Evolutionary conservation across 1,139 yeast genomes (phyloP).

Genomic region (Ogataea hybrid): DNA sequence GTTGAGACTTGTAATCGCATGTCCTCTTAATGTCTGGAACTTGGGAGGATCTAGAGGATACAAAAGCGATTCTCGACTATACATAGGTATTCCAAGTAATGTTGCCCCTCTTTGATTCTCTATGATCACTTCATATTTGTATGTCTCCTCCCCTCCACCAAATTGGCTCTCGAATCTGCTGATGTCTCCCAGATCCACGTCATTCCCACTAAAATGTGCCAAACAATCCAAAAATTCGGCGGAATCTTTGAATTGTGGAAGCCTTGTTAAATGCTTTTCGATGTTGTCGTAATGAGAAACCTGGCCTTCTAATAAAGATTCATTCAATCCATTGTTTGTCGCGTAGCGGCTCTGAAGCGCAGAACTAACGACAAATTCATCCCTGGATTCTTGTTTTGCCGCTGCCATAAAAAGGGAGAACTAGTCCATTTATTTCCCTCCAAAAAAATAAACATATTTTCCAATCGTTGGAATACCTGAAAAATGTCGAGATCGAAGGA

Average conservation of each 20-base stretch:
- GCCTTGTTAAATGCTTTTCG: slow-evolving; percentile 23
- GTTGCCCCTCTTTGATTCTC: slow-evolving; percentile 75
- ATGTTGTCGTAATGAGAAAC: slow-evolving; percentile 26
- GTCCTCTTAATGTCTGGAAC: slow-evolving; percentile 33
- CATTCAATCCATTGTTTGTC: not conserved
- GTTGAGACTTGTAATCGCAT: slow-evolving; percentile 32
- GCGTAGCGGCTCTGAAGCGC: not conserved
- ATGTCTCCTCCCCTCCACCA: not conserved
- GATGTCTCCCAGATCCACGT: slow-evolving; percentile 10
- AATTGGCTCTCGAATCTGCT: slow-evolving; percentile 12
- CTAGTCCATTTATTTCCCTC: slow-evolving; percentile 1
- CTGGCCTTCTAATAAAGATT: slow-evolving; percentile 7
- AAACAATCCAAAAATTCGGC: slow-evolving; percentile 28
- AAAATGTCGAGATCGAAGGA: slow-evolving; percentile 2
- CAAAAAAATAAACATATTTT: slow-evolving; percentile 3
- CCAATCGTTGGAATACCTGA: not conserved
- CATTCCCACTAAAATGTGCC: slow-evolving; percentile 17
- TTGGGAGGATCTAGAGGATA: slow-evolving; percentile 58
- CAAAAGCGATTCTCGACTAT: slow-evolving; percentile 51
- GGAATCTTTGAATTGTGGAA: slow-evolving; percentile 29
- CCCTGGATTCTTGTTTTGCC: not conserved
- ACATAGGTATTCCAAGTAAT: slow-evolving; percentile 62
- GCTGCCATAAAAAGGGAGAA: slow-evolving; percentile 3
- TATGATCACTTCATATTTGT: slow-evolving; percentile 33
- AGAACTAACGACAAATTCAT: not conserved